Evolutionary conservation across 129 eudicot genomes (phyloP).

Genomic region (Dittrichia graveolens): DNA sequence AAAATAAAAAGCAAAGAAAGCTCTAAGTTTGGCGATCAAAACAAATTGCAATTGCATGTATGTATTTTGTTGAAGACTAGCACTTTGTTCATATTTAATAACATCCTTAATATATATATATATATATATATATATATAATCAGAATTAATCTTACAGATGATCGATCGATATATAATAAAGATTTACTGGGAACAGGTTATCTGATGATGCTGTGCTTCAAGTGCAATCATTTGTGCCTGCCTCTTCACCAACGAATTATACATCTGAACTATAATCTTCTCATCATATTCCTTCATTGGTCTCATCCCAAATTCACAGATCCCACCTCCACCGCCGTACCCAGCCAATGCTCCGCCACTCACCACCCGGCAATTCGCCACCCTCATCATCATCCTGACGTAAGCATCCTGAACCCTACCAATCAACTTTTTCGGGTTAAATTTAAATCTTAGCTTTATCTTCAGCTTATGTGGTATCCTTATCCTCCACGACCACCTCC

Average conservation of each 20-base stretch:
- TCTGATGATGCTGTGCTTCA: conserved; percentile 1
- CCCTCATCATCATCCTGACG: conserved; percentile 59
- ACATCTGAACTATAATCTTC: conserved; percentile 68
- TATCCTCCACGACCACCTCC: conserved; percentile 57
- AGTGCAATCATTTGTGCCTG: conserved; percentile 35
- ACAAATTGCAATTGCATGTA: no score
- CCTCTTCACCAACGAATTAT: conserved; percentile 54
- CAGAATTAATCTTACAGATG: neutral
- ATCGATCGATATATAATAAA: neutral
- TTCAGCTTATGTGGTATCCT: conserved; percentile 43
- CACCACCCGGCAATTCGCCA: conserved; percentile 41
- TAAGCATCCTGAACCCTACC: conserved; percentile 59
- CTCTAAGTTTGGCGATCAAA: no score
- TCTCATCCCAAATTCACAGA: conserved; percentile 41
- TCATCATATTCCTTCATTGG: conserved; percentile 81
- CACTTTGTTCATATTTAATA: neutral
- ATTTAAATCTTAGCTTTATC: conserved; percentile 53
- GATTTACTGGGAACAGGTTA: neutral
- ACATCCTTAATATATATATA: neutral
- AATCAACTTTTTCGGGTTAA: conserved; percentile 62
- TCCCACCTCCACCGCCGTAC: conserved; percentile 36
- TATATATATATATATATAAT: no score
- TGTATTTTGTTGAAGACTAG: no score
- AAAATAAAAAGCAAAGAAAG: no score
- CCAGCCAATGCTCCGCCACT: conserved; percentile 37